Conservation (phyloP, 345 rosid species). For the Hevea brasiliensis region DNA sequence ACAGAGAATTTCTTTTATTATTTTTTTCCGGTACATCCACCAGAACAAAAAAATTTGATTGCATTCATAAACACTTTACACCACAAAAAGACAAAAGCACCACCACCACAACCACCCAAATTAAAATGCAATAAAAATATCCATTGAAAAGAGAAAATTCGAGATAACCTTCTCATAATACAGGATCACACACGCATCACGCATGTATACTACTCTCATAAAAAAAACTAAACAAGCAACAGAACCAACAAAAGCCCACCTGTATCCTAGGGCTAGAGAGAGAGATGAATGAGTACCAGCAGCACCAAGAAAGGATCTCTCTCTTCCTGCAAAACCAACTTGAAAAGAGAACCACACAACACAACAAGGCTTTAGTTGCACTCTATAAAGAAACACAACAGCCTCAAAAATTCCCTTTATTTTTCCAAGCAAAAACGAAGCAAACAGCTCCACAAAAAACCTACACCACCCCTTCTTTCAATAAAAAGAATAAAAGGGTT, state of each 20-base stretch:
- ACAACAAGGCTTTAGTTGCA: constrained; percentile 19
- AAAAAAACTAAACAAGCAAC: constrained; percentile 24
- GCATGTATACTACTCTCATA: constrained; percentile 17
- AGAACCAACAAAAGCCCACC: not conserved
- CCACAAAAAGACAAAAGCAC: constrained; percentile 11
- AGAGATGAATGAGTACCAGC: constrained; percentile 33
- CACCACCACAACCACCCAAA: not conserved
- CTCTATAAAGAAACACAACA: constrained; percentile 33
- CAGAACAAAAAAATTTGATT: not conserved
- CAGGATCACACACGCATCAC: not conserved
- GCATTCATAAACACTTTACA: constrained; percentile 6
- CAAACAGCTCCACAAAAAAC: constrained; percentile 32
- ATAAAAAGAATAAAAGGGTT: not conserved
- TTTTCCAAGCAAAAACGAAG: constrained; percentile 4
- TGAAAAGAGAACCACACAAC: constrained; percentile 72
- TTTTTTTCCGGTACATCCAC: not conserved
- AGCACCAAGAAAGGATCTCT: constrained; percentile 51
- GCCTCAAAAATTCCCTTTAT: constrained; percentile 52
- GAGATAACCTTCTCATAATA: constrained; percentile 14
- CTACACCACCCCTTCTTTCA: constrained; percentile 18
- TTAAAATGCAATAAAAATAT: not conserved
- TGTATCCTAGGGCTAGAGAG: not conserved
- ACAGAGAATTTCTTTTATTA: not conserved
- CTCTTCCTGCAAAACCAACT: constrained; percentile 44
- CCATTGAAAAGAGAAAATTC: constrained; percentile 11